Base-by-base conservation (phyloP, 2,329 filamentous ascomycete genomes). In the Verticillium nonalfalfae region DNA sequence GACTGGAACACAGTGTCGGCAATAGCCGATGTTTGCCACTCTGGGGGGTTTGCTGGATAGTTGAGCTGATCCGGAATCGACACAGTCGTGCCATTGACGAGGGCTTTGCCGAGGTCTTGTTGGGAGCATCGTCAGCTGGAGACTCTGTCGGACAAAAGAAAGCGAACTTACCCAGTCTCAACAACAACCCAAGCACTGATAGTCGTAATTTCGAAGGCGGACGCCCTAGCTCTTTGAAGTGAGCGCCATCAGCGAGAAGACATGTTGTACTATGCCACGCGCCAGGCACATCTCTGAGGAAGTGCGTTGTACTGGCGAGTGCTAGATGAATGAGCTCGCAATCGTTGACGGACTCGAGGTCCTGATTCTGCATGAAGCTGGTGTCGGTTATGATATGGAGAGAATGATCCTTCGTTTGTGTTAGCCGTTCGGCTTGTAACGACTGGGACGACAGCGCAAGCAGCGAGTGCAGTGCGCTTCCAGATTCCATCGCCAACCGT, bases 31-130 rank as follows among this genome's bases (percentile, higher is more conserved):
- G 58, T 55, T 33, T 45, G 38, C 54, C 59, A 59, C 39, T 31
- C 35, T 38, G 34, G 4, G 56, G 63, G 38, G 54, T 58, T 35
- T 52, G 54, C 38, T 9, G 61, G 63, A 21, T 59, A 61, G 35
- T 40, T 56, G 4, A 72, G 61, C 9, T 68, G 59, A 1, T 68
- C 63, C 2, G 71, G 70, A 38, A 73, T 66, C 26, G 63, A 63
- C 4, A 73, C 67, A 15, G 67, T 56, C 2, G 66, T 66, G 14
- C 65, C 66, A 26, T 67, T 69, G 36, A 73, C 66, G 35, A 73
- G 67, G 6, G 70, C 68, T 21, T 67, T 66, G 1, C 68, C 68
- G n/a, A 73, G 59, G 50, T 71, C 71, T 73, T 39, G 7, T 14
- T 40, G 39, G 18, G 18, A 7, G 14, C 7, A 59, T 57, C 61